phyloP scores from a whole-genome alignment of 2,329 filamentous ascomycete species.

The Colletotrichum theobromicola region DNA sequence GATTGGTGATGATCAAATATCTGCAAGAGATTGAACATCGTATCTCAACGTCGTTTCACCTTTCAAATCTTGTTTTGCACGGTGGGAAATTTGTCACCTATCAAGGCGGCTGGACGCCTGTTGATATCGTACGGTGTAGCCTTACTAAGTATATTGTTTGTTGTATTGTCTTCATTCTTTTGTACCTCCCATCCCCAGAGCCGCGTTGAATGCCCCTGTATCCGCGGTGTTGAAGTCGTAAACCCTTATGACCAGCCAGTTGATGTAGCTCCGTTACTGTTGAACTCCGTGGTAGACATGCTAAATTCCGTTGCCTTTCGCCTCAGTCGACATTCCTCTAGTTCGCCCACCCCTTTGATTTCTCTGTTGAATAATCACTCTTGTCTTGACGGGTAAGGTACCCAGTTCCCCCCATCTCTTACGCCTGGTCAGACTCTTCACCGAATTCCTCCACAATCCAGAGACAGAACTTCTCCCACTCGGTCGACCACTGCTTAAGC shows the following conservation, averaged over 20 bases:
- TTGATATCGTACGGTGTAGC: not conserved
- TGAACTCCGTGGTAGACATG: constrained; percentile 10
- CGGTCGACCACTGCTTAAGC: constrained; percentile 73
- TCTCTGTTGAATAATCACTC: not conserved
- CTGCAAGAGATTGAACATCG: not conserved
- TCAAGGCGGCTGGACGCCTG: not conserved
- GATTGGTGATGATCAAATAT: not conserved
- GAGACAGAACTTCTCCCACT: constrained; percentile 83
- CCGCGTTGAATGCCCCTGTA: not conserved
- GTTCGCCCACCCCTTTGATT: not conserved
- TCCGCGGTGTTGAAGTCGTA: not conserved
- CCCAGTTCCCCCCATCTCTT: not conserved
- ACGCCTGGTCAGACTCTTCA: constrained; percentile 56
- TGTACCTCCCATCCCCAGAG: not conserved
- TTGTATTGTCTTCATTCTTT: not conserved
- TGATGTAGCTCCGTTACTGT: not conserved
- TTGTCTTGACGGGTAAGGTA: not conserved
- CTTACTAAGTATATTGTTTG: not conserved
- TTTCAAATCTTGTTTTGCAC: not conserved
- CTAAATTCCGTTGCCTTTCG: not conserved
- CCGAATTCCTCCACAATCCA: constrained; percentile 79
- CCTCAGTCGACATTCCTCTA: not conserved
- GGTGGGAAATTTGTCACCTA: not conserved
- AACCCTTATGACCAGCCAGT: not conserved
- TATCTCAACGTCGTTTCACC: not conserved